Conservation (phyloP, 768 basidiomycete species). For the Lactifluus subvellereus region DNA sequence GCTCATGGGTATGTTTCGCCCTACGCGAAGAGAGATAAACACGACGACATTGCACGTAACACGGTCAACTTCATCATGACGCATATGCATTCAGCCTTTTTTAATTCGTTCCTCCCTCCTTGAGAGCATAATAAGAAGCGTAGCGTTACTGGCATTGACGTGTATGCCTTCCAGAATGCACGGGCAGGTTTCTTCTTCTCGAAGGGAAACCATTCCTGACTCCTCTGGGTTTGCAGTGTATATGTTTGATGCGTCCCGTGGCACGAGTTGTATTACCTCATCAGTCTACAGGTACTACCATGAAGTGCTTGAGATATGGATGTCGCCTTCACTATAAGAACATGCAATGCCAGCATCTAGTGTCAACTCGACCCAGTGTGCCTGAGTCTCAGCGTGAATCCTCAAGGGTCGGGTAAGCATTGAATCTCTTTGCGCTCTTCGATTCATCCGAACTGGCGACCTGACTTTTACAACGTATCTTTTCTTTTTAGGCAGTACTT, state of each 20-base stretch:
- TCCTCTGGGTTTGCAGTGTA: not conserved
- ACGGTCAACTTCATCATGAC: not conserved
- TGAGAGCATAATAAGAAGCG: not conserved
- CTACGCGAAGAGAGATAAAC: not conserved
- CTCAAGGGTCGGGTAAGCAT: not conserved
- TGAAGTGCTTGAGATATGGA: not conserved
- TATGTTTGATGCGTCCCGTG: not conserved
- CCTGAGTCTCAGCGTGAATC: not conserved
- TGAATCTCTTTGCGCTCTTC: not conserved
- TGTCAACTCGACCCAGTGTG: not conserved
- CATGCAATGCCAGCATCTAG: too few relatives aligned
- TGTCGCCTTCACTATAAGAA: not conserved
- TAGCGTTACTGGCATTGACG: slow-evolving; percentile 5
- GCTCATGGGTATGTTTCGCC: not conserved
- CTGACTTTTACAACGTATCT: slow-evolving; percentile 58
- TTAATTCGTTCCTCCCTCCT: not conserved
- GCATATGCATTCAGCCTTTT: not conserved
- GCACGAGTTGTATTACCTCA: not conserved
- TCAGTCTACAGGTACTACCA: not conserved
- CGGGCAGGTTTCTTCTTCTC: not conserved
- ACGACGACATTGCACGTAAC: not conserved
- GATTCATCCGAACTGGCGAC: slow-evolving; percentile 27
- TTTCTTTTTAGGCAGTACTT: not conserved
- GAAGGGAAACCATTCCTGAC: not conserved
- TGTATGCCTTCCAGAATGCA: not conserved